Conservation (phyloP, 495 filamentous ascomycete species). For the Usnea hakonensis region DNA sequence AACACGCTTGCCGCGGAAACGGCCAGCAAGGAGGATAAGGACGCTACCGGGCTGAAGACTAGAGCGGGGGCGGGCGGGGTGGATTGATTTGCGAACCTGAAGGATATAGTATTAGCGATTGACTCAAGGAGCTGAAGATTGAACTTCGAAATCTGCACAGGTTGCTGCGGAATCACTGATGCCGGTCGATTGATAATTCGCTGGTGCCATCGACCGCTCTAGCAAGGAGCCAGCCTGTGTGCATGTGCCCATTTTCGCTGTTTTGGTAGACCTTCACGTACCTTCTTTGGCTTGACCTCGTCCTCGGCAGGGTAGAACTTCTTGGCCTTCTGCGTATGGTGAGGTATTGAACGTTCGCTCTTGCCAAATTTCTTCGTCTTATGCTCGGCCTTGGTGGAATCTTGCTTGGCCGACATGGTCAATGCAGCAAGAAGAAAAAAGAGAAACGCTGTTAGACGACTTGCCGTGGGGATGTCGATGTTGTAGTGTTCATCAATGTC, state of each 20-base stretch:
- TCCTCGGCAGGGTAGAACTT: constrained; percentile 99
- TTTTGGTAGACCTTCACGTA: constrained; percentile 40
- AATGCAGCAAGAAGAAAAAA: not conserved
- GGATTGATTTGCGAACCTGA: constrained; percentile 91
- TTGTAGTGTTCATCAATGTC: not conserved
- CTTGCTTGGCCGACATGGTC: constrained; percentile 24
- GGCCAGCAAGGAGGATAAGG: constrained; percentile 97
- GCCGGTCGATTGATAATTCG: not conserved
- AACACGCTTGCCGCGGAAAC: constrained; percentile 99
- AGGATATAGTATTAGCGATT: constrained; percentile 20
- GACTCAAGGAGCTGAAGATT: not conserved
- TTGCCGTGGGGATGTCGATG: constrained; percentile 5
- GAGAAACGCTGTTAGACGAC: not conserved
- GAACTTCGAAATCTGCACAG: not conserved
- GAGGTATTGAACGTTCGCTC: constrained; percentile 82
- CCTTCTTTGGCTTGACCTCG: constrained; percentile 83
- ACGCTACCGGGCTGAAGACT: constrained; percentile 87
- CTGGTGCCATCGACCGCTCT: not conserved
- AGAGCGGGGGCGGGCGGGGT: constrained; percentile 72
- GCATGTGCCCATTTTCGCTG: not conserved
- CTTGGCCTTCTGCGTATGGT: constrained; percentile 80
- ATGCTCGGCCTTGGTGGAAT: constrained; percentile 17
- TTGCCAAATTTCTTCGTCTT: constrained; percentile 94
- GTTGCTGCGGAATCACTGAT: not conserved
- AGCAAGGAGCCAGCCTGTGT: not conserved